These are phyloP conservation scores for Trematosphaeria pertusa DNA, from an alignment of 2,329 filamentous ascomycete genomes.

Conservation along the genomic window DNA sequence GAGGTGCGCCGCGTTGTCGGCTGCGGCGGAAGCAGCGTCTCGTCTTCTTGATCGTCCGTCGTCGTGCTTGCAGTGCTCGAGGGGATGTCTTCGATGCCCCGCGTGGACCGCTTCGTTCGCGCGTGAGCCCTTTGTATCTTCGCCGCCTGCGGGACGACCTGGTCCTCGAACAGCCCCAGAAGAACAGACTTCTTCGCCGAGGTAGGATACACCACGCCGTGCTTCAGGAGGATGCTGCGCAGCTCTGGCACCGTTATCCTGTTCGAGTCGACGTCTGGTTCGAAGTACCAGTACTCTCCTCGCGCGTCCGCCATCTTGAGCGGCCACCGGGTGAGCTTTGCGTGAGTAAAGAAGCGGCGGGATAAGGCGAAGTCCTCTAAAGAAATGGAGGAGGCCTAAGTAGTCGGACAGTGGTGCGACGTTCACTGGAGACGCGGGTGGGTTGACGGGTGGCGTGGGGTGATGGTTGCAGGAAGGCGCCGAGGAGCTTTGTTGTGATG, in stretches of 20 bases:
- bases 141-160: conserved; percentile 78
- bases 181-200: conserved; percentile 92
- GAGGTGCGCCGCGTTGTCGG: conserved; percentile 35
- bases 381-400: neutral
- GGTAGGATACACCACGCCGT: conserved; percentile 84
- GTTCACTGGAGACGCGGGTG: no score
- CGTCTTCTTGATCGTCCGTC: conserved; percentile 62
- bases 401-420: no score
- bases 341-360: neutral
- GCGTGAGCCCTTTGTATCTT: conserved; percentile 78
- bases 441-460: no score
- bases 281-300: conserved; percentile 68
- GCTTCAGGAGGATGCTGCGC: conserved; percentile 87
- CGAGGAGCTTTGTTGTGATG: conserved; percentile 14
- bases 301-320: conserved; percentile 42
- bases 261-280: conserved; percentile 83
- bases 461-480: neutral
- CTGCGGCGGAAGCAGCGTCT: conserved; percentile 54
- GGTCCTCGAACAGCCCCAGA: conserved; percentile 79
- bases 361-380: neutral
- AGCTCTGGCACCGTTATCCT: conserved; percentile 86
- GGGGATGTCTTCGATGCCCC: conserved; percentile 75
- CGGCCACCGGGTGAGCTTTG: neutral
- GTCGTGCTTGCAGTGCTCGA: conserved; percentile 69
- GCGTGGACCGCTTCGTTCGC: conserved; percentile 83